Conservation (phyloP, 2,329 filamentous ascomycete species). For the Fusarium nisikadoi region DNA sequence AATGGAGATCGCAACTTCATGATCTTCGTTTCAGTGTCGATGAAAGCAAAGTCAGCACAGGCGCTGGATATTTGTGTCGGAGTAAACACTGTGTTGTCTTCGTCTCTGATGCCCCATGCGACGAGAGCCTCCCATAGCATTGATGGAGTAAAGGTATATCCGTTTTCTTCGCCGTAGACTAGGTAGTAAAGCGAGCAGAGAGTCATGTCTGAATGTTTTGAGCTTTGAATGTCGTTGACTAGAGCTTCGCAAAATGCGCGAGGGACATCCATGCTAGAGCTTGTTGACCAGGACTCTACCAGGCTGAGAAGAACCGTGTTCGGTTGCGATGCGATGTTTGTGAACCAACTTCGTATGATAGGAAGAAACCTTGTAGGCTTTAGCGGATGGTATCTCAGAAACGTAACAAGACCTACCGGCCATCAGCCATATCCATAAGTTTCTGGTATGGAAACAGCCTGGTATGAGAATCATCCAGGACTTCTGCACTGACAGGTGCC, state of each 20-base stretch:
- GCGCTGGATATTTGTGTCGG: neutral
- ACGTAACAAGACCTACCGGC: neutral
- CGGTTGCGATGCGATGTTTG: neutral
- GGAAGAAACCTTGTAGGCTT: neutral
- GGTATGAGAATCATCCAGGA: neutral
- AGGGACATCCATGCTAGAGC: neutral
- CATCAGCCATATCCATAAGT: neutral
- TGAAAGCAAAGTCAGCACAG: neutral
- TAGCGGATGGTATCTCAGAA: neutral
- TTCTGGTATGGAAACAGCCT: neutral
- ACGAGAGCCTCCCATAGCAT: neutral
- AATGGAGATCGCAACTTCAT: neutral
- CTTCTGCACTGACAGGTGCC: neutral
- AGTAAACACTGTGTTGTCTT: neutral
- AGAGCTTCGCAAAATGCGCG: neutral
- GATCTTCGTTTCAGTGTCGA: neutral
- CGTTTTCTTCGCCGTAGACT: neutral
- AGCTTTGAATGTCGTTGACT: neutral
- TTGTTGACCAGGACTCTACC: neutral
- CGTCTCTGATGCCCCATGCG: neutral
- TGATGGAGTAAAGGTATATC: neutral
- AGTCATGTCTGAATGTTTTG: neutral
- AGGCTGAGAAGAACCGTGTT: neutral
- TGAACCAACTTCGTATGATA: neutral
- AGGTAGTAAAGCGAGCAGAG: conserved; percentile 3